Base-by-base conservation (phyloP, 305 asterid genomes). In the Solanum hybrid region DNA sequence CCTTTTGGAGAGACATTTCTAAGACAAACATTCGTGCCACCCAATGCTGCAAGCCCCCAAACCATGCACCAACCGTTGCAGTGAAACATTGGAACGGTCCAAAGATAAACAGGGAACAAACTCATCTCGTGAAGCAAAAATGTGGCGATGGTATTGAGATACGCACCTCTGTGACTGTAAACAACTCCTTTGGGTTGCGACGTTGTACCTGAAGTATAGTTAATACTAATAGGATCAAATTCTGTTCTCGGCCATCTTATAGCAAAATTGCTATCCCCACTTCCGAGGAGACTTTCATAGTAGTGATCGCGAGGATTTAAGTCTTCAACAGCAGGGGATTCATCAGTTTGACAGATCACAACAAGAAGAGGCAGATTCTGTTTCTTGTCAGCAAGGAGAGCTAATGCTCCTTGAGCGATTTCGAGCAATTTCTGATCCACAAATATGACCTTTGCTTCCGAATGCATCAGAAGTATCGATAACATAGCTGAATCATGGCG, bases 71-170 rank as follows among this genome's bases (percentile, higher is more conserved):
- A 97, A 2, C 95, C 99, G 2, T 97, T 97, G 93, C 99, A 97
- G 89, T 97, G 99, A 88, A 97, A 97, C 98, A 94, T 97, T 0
- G 99, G 99, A 8, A 96, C 99, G 0, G 99, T 97, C 99, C 99
- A 96, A 9, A 97, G 96, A 89, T 97, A 96, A 89, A 93, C 92
- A 0, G 99, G 98, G 91, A 89, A 88, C 3, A 89, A 66, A 75
- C 85, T 51, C 98, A 95, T 96, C 27, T 94, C 96, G n/a, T 97
- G 98, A 40, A 93, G 88, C 24, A 92, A 93, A 42, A 91, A n/a
- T 0, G 97, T 89, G 0, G 96, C 95, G 2, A 97, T 94, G 77
- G 99, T 91, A 69, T 96, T 97, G 29, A 96, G 93, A 82, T 95
- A 97, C 0, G 99, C 97, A 32, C 99, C 99, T 36, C 99, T 87